Conservation (phyloP, 1,139 yeast species). For the Saccharomyces pastorianus region DNA sequence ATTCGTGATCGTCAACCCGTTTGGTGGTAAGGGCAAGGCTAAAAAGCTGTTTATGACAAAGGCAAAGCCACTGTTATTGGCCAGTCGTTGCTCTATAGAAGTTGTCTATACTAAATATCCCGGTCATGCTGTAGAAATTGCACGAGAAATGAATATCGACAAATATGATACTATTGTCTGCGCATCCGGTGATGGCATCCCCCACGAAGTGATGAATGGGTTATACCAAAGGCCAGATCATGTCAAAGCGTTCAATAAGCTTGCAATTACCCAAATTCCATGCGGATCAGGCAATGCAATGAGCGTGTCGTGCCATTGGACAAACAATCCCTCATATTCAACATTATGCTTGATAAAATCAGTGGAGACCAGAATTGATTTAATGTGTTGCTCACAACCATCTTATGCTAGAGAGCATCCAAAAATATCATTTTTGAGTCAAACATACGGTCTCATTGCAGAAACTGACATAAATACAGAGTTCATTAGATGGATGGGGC, state of each 20-base stretch:
- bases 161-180: slow-evolving; percentile 74
- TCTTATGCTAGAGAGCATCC: slow-evolving; percentile 31
- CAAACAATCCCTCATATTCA: slow-evolving; percentile 58
- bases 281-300: slow-evolving; percentile 95
- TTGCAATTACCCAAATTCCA: slow-evolving; percentile 79
- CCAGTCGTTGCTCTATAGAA: slow-evolving; percentile 54
- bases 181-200: slow-evolving; percentile 97
- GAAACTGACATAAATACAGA: slow-evolving; percentile 94
- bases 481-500: slow-evolving; percentile 80
- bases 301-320: slow-evolving; percentile 73
- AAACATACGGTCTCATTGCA: slow-evolving; percentile 85
- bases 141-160: slow-evolving; percentile 44
- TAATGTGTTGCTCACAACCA: slow-evolving; percentile 74
- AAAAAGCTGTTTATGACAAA: slow-evolving; percentile 44
- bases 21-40: slow-evolving; percentile 85
- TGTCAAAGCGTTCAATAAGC: slow-evolving; percentile 51
- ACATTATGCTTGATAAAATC: slow-evolving; percentile 71
- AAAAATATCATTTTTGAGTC: slow-evolving; percentile 68
- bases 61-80: slow-evolving; percentile 65
- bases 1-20: slow-evolving; percentile 72
- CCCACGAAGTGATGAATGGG: slow-evolving; percentile 91
- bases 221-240: slow-evolving; percentile 57
- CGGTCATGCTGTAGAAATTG: slow-evolving; percentile 71
- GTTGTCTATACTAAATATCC: slow-evolving; percentile 55
- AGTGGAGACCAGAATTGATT: slow-evolving; percentile 53